phyloP scores from a whole-genome alignment of 106 monocot species.

The Phalaenopsis equestris region DNA sequence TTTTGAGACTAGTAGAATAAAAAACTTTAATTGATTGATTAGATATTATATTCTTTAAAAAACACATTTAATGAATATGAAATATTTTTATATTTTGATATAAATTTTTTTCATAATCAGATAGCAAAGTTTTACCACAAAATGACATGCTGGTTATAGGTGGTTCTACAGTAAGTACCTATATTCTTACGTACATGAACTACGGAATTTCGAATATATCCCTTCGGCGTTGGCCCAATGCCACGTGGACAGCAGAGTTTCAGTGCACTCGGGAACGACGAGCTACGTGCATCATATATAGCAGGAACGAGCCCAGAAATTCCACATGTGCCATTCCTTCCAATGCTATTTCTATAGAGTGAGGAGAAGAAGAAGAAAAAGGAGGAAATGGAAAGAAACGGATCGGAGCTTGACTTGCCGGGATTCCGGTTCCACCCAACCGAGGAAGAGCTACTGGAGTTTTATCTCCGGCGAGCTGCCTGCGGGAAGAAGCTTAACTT shows the following conservation, averaged over 20 bases:
- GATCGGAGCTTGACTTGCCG: conserved; percentile 11
- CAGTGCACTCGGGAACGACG: neutral
- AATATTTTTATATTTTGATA: too few relatives aligned
- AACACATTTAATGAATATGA: too few relatives aligned
- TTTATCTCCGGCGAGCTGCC: conserved; percentile 11
- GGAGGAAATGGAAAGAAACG: conserved; percentile 1
- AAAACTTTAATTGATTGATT: too few relatives aligned
- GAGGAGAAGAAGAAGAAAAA: neutral
- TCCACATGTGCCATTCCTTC: neutral
- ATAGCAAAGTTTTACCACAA: too few relatives aligned
- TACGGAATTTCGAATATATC: too few relatives aligned
- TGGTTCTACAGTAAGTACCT: too few relatives aligned
- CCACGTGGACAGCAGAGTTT: neutral
- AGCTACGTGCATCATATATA: neutral
- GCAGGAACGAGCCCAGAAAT: neutral
- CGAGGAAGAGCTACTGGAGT: conserved; percentile 13
- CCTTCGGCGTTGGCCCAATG: neutral
- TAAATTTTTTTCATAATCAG: too few relatives aligned
- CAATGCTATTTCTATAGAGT: neutral
- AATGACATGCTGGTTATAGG: too few relatives aligned
- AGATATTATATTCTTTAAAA: too few relatives aligned
- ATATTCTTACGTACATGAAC: too few relatives aligned
- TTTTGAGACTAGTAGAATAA: too few relatives aligned
- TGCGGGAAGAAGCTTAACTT: conserved; percentile 6
- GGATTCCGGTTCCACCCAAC: conserved; percentile 18